A percentile compares a stretch with the other conserved stretches of the same genome.
These are phyloP conservation scores for Actinomucor elegans DNA, from an alignment of 371 early-diverging fungal genomes.

Conservation along the genomic window DNA sequence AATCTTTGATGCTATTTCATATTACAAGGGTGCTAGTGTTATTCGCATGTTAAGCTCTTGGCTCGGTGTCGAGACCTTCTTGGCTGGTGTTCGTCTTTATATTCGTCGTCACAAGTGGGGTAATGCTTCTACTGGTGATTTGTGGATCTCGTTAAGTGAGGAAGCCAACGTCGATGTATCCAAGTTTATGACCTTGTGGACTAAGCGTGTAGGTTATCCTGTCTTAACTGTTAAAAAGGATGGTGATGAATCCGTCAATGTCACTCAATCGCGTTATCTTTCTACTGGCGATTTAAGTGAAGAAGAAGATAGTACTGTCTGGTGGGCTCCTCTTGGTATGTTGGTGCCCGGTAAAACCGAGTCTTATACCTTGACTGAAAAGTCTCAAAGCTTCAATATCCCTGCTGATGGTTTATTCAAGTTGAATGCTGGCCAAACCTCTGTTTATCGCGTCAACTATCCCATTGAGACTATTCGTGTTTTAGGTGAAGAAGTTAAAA, in stretches of 20 bases:
- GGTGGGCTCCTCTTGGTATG: slow-evolving; percentile 66
- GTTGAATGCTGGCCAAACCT: slow-evolving; percentile 55
- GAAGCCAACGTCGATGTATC: slow-evolving; percentile 73
- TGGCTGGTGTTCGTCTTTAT: slow-evolving; percentile 79
- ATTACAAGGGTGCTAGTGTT: slow-evolving; percentile 90
- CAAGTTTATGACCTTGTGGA: slow-evolving; percentile 83
- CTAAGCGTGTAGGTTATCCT: slow-evolving; percentile 80
- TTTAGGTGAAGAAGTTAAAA: slow-evolving; percentile 58
- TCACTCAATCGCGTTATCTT: slow-evolving; percentile 76
- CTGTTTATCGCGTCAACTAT: slow-evolving; percentile 76
- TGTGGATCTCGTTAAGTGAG: slow-evolving; percentile 79
- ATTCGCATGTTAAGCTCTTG: slow-evolving; percentile 84
- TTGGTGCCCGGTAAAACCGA: slow-evolving; percentile 31
- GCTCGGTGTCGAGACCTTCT: slow-evolving; percentile 58
- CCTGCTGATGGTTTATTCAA: slow-evolving; percentile 52
- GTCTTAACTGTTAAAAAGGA: slow-evolving; percentile 63
- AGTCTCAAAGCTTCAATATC: slow-evolving; percentile 39
- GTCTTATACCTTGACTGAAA: slow-evolving; percentile 43
- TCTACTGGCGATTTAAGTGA: slow-evolving; percentile 71
- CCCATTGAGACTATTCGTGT: slow-evolving; percentile 51
- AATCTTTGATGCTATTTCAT: slow-evolving; percentile 79
- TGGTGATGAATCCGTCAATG: slow-evolving; percentile 50
- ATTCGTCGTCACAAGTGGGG: slow-evolving; percentile 72
- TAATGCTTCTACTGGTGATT: slow-evolving; percentile 82
- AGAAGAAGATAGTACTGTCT: slow-evolving; percentile 60